A percentile compares a stretch with the other conserved stretches of the same genome.
Conservation (phyloP, 2,329 filamentous ascomycete species). For the Aspergillus tanneri region DNA sequence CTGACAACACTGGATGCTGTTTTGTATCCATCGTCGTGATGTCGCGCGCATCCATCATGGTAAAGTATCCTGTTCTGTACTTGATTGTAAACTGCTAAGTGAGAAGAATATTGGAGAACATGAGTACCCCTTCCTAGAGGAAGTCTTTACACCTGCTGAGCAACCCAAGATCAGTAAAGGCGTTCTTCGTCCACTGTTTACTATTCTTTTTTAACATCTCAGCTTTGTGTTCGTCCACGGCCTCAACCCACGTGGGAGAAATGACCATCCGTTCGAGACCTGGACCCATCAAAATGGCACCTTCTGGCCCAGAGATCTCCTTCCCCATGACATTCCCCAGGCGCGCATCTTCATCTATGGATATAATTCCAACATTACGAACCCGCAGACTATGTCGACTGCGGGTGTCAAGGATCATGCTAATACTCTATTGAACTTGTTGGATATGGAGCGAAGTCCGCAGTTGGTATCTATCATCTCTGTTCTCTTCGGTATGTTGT, state of each 20-base stretch:
- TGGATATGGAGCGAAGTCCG: conserved; percentile 32
- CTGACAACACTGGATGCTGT: background rate
- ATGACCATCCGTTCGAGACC: conserved; percentile 34
- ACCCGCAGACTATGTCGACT: conserved; percentile 34
- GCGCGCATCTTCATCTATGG: conserved; percentile 34
- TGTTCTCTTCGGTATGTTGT: accelerated
- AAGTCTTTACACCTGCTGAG: conserved; percentile 26
- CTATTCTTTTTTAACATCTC: background rate
- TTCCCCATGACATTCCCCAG: conserved; percentile 29
- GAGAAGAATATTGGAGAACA: conserved; percentile 18
- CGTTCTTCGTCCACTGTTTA: too few relatives aligned
- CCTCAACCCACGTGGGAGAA: conserved; percentile 30
- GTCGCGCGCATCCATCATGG: background rate
- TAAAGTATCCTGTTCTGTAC: background rate
- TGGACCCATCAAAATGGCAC: conserved; percentile 33
- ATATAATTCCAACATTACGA: conserved; percentile 34
- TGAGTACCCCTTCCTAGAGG: conserved; percentile 33
- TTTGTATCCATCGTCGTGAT: background rate
- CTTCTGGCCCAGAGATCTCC: conserved; percentile 27
- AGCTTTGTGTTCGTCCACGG: conserved; percentile 36
- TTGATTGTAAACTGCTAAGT: background rate
- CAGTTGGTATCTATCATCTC: conserved; percentile 21
- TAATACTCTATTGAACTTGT: conserved; percentile 33
- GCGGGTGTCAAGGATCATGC: conserved; percentile 37
- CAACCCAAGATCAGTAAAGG: conserved; percentile 30